Conservation (phyloP, 1,284 basidiomycete genomes). For the Naganishia sp. region DNA sequence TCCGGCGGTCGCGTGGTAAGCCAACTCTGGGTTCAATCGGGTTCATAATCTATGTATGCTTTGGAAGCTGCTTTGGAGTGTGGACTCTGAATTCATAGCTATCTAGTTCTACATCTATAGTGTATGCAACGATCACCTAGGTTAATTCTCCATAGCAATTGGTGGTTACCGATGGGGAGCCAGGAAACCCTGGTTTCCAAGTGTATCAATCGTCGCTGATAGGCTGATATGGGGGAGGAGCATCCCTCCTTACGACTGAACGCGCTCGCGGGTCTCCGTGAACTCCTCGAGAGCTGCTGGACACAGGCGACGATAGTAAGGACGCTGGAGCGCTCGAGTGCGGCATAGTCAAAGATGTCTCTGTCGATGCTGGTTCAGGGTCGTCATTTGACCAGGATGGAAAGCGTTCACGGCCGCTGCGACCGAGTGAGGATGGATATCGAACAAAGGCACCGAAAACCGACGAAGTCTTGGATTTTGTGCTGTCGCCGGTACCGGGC, state of each 20-base stretch:
- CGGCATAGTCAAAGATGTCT: background rate
- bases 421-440: background rate
- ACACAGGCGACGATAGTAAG: background rate
- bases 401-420: background rate
- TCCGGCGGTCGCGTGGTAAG: background rate
- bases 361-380: background rate
- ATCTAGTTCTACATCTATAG: too few species aligned
- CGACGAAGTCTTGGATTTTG: conserved; percentile 11
- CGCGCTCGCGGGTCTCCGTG: background rate
- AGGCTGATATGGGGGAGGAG: background rate
- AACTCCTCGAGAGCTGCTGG: background rate
- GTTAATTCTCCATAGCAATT: too few species aligned
- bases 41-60: too few species aligned
- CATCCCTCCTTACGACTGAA: background rate
- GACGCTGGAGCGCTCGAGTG: conserved; percentile 1
- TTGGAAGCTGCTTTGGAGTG: too few species aligned
- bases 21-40: background rate
- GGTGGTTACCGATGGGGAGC: too few species aligned
- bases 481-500: background rate
- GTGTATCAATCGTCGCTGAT: background rate
- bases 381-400: background rate
- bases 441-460: background rate
- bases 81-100: too few species aligned
- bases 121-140: too few species aligned
- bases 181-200: too few species aligned